A percentile compares a stretch with the other conserved stretches of the same genome.
These are phyloP conservation scores for Coccomyxa subellipsoidea DNA, from an alignment of 163 green algal species.

Conservation along the genomic window DNA sequence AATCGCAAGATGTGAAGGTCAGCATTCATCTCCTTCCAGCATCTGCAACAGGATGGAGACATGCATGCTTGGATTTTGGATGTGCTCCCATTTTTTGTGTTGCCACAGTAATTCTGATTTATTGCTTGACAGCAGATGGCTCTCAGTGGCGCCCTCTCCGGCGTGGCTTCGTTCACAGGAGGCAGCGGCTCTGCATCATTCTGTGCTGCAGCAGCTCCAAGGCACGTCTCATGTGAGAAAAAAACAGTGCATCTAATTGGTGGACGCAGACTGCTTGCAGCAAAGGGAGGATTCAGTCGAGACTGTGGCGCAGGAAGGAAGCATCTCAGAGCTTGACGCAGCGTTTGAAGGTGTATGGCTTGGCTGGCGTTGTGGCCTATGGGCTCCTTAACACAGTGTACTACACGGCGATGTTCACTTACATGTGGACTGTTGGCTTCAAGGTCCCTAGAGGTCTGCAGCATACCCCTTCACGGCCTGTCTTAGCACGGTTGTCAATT, in stretches of 20 bases:
- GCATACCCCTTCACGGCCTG: too few relatives aligned
- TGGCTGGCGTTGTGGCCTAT: constrained; percentile 52
- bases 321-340: background rate
- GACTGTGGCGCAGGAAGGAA: background rate
- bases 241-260: background rate
- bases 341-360: constrained; percentile 19
- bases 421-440: constrained; percentile 38
- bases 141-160: background rate
- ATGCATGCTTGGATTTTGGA: too few relatives aligned
- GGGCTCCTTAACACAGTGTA: constrained; percentile 68
- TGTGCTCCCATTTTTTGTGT: too few relatives aligned
- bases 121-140: background rate
- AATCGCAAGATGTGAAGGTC: background rate
- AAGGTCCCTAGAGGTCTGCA: constrained; percentile 31
- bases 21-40: background rate
- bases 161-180: background rate
- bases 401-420: constrained; percentile 53
- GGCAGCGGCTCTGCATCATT: background rate
- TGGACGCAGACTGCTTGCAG: too few relatives aligned
- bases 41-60: too few relatives aligned
- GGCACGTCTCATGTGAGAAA: background rate
- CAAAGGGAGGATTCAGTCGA: too few relatives aligned
- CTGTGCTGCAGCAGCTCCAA: background rate
- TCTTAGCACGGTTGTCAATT: too few relatives aligned
- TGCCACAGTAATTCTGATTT: background rate